A percentile compares a stretch with the other conserved stretches of the same genome.
These are phyloP conservation scores for Solanum acaule DNA, from an alignment of 257 asterid genomes.

Conservation along the genomic window DNA sequence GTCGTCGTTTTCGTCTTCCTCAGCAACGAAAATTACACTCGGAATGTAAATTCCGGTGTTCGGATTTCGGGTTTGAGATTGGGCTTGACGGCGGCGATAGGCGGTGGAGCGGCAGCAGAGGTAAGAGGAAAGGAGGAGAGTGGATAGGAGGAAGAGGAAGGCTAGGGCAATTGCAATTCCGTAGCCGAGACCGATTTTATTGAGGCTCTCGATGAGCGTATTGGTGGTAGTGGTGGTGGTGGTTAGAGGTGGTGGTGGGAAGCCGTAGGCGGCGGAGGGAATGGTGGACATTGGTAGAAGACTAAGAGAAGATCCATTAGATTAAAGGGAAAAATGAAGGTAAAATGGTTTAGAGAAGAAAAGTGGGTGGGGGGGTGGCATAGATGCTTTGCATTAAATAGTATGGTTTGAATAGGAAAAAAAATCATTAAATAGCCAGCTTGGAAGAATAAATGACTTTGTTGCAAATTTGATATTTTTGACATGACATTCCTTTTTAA, in stretches of 20 bases:
- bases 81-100: slow-evolving; percentile 28
- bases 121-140: slow-evolving; percentile 63
- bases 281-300: slow-evolving; percentile 30
- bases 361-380: slow-evolving; percentile 22
- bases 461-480: background rate
- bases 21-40: slow-evolving; percentile 60
- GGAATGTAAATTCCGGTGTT: slow-evolving; percentile 53
- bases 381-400: slow-evolving; percentile 35
- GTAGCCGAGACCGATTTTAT: slow-evolving; percentile 58
- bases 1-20: slow-evolving; percentile 42
- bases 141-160: slow-evolving; percentile 73
- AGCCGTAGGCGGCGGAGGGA: slow-evolving; percentile 24
- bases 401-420: slow-evolving; percentile 17
- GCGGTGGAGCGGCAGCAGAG: slow-evolving; percentile 47
- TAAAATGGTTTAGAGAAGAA: slow-evolving; percentile 13
- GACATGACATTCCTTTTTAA: background rate
- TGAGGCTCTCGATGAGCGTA: slow-evolving; percentile 14
- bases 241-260: slow-evolving; percentile 14
- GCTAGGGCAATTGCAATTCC: slow-evolving; percentile 72
- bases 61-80: background rate
- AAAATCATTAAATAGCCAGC: slow-evolving; percentile 34
- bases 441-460: slow-evolving; percentile 4
- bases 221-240: background rate
- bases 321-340: background rate
- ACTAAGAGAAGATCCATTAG: slow-evolving; percentile 30